Base-by-base conservation (phyloP, 352 stramenopile species). In the Vaucheria bursata region DNA sequence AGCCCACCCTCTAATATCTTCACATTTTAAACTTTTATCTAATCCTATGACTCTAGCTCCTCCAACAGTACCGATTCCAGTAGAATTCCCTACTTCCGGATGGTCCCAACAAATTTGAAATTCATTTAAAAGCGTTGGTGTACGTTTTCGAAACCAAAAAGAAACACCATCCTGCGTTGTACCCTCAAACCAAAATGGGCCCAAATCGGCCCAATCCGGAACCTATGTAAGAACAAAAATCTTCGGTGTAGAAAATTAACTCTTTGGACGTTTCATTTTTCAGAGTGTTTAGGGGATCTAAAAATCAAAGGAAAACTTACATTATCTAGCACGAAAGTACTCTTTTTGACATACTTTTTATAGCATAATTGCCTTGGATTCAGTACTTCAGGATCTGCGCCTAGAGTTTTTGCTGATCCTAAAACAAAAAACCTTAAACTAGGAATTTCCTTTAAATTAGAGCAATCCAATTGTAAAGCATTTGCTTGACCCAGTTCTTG, bases 71-170 rank as follows among this genome's bases (percentile, higher is more conserved):
- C 75, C 75, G 50, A 68, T 80, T 25, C 75, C 75, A 36, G 75
- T 80, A 31, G 38, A 65, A 1, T 70, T 32, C 1, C 75, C 75
- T 32, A 71, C 67, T 53, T 69, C 66, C 29, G 75, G 75, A 3
- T 50, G 45, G 18, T 80, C 35, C 32, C 73, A 79, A 0, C 69
- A 71, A 38, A 80, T 69, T 71, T 80, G 69, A 32, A 79, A 80
- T 71, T 80, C 75, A 71, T 80, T 80, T 31, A 80, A 52, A 68
- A 76, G 50, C 36, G 69, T 73, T 59, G n/a, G 38, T 1, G 1
- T 69, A n/a, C 68, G 67, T 40, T 80, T 80, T 38, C 75, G 75
- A 71, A 80, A 80, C 38, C 73, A 80, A 49, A 80, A 80, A 1
- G 45, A 69, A 50, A 80, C 75, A 52, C 75, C 40, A 37, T 69